Percentiles rank a stretch among this genome's conserved stretches.
Conservation (phyloP, 768 basidiomycete genomes). For the Auriscalpium vulgare region DNA sequence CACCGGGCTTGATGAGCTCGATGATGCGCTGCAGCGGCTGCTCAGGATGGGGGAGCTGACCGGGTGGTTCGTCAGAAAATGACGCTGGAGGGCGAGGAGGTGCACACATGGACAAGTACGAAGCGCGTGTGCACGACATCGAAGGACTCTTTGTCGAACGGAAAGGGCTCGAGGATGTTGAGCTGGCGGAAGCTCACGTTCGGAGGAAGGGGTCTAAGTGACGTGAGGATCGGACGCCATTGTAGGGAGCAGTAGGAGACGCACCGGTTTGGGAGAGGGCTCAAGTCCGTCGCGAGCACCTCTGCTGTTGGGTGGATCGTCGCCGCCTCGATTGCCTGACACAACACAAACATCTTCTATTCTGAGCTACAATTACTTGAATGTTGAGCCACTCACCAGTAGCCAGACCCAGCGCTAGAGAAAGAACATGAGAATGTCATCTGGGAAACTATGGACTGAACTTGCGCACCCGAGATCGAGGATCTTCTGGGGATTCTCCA, state of each 20-base stretch:
- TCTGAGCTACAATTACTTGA: neutral
- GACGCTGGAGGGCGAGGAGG: neutral
- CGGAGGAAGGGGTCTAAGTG: conserved; percentile 12
- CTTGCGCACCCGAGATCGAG: conserved; percentile 18
- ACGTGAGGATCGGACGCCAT: neutral
- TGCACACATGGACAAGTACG: conserved; percentile 17
- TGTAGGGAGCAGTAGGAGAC: neutral
- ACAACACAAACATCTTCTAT: neutral
- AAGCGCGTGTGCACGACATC: conserved; percentile 20
- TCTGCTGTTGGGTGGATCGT: conserved; percentile 7
- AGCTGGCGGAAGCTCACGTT: conserved; percentile 17
- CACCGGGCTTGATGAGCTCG: conserved; percentile 18
- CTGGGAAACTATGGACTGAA: conserved; percentile 1
- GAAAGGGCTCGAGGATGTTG: conserved; percentile 15
- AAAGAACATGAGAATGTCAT: neutral
- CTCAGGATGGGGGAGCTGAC: conserved; percentile 15
- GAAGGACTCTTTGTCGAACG: conserved; percentile 14
- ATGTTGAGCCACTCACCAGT: conserved; percentile 4
- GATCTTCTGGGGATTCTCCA: conserved; percentile 16
- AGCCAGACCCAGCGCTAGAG: conserved; percentile 3
- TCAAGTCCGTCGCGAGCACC: conserved; percentile 17
- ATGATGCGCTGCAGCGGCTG: conserved; percentile 11
- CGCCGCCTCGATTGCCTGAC: conserved; percentile 19
- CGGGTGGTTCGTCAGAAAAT: neutral
- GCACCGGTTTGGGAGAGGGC: conserved; percentile 14